Base-by-base conservation (phyloP, 2,329 filamentous ascomycete species). In the Neofusicoccum umdonicola region DNA sequence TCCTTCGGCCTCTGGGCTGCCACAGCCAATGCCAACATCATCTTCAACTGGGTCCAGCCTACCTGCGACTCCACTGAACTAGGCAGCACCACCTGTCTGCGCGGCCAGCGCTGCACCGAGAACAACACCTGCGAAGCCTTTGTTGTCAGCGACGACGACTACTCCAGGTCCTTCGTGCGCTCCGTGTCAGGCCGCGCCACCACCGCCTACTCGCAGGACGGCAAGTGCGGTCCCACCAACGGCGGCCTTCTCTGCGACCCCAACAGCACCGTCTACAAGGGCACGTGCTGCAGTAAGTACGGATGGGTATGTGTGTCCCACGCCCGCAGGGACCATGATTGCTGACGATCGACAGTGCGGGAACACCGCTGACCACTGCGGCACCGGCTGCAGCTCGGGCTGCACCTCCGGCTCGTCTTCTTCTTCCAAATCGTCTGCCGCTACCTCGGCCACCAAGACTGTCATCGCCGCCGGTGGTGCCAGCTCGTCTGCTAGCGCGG, bases 1-100 rank as follows among this genome's bases (percentile, higher is more conserved):
- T 60, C 63, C 27, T 61, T 65, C 27, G 64, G 64, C 51, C 64
- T 67, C 70, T 52, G 66, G 57, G 76, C 73, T 62, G 74, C 74
- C 60, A 67, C 77, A 15, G 72, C 74, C 19, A 72, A 73, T 5
- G 82, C 80, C 62, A 84, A 84, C 70, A 83, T 84, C 71, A 78
- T 80, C 66, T 82, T 83, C 71, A 71, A 73, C 42, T 79, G 78
- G 73, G 78, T 82, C 8, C 76, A 81, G 56, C 78, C 82, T 22
- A 76, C 66, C 3, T 84, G 82, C 71, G 70, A 79, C 61, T 68
- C 69, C 63, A 66, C 65, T 31, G 39, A 67, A 0, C 37, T 69
- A 7, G 69, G 44, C n/a, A 68, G 54, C 35, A 71, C 56, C 63
- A 66, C 65, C 19, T 82, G 79, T 66, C 69, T 80, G 57, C 73